Percentiles rank a stretch among this genome's conserved stretches.
phyloP scores from a whole-genome alignment of 805 yeast species.

The Spathaspora hagerdaliae region DNA sequence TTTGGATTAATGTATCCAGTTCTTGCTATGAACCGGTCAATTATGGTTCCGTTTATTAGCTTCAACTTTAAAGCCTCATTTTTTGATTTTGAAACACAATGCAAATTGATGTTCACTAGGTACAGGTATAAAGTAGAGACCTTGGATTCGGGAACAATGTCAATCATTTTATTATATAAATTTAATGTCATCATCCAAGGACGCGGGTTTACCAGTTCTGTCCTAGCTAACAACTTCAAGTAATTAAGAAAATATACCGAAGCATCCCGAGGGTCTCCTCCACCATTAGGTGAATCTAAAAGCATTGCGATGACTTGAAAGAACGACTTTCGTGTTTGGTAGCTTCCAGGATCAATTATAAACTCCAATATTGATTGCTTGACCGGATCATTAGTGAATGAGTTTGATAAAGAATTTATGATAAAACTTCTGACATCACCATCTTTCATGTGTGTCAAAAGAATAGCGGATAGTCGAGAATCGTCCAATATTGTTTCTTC shows the following conservation, averaged over 20 bases:
- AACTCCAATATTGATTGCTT: constrained; percentile 23
- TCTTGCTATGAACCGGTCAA: constrained; percentile 29
- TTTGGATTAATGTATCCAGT: constrained; percentile 34
- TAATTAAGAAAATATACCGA: constrained; percentile 18
- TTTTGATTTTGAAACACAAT: constrained; percentile 14
- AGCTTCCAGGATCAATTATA: constrained; percentile 20
- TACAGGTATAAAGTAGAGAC: constrained; percentile 24
- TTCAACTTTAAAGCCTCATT: constrained; percentile 17
- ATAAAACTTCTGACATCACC: constrained; percentile 12
- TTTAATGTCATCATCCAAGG: constrained; percentile 17
- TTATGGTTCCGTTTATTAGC: constrained; percentile 23
- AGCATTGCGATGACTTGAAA: constrained; percentile 9
- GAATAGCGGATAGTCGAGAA: constrained; percentile 18
- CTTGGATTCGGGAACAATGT: constrained; percentile 13
- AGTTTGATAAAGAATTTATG: constrained; percentile 10
- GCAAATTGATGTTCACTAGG: constrained; percentile 29
- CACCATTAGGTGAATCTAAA: constrained; percentile 12
- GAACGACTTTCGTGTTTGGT: constrained; percentile 12
- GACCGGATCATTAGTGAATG: constrained; percentile 17
- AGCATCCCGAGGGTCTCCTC: constrained; percentile 1
- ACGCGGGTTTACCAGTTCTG: constrained; percentile 17
- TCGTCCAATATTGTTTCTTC: constrained; percentile 25
- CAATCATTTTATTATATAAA: constrained; percentile 14
- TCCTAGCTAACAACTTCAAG: constrained; percentile 20
- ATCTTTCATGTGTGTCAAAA: constrained; percentile 18